phyloP scores from a whole-genome alignment of 2,329 filamentous ascomycete genomes.

The Xylaria sp. region DNA sequence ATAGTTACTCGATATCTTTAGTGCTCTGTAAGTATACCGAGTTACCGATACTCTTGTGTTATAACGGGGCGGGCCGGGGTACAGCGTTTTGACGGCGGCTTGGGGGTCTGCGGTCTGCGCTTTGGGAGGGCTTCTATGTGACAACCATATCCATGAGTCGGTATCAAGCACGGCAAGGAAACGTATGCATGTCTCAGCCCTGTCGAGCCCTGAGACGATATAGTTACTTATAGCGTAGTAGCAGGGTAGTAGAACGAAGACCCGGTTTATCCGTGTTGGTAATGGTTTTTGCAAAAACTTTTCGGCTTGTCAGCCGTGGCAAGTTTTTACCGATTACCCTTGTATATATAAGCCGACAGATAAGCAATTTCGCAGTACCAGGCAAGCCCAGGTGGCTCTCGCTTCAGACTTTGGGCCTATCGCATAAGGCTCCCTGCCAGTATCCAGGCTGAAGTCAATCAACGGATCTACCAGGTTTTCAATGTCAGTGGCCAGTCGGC shows the following conservation, averaged over 20 bases:
- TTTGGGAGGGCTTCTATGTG: background rate
- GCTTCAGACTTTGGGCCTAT: background rate
- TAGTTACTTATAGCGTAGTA: background rate
- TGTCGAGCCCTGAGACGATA: conserved; percentile 36
- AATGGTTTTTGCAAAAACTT: conserved; percentile 10
- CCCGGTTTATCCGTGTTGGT: conserved; percentile 12
- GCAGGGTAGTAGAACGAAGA: background rate
- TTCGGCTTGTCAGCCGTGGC: conserved; percentile 12
- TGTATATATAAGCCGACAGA: background rate
- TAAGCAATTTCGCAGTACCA: background rate
- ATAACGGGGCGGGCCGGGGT: conserved; percentile 21
- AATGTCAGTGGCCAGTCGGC: conserved; percentile 19
- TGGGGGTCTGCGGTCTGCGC: background rate
- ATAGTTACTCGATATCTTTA: background rate
- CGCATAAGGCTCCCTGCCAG: background rate
- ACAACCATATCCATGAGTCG: conserved; percentile 1
- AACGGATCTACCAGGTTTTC: background rate
- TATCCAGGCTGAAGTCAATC: background rate
- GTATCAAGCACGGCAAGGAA: background rate
- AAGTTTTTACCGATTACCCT: background rate
- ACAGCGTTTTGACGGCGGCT: background rate
- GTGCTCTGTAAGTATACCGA: background rate
- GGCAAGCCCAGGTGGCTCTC: background rate
- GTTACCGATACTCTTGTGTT: background rate
- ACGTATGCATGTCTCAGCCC: conserved; percentile 41